phyloP scores from a whole-genome alignment of 2,329 filamentous ascomycete genomes.

The Fusarium longipes region DNA sequence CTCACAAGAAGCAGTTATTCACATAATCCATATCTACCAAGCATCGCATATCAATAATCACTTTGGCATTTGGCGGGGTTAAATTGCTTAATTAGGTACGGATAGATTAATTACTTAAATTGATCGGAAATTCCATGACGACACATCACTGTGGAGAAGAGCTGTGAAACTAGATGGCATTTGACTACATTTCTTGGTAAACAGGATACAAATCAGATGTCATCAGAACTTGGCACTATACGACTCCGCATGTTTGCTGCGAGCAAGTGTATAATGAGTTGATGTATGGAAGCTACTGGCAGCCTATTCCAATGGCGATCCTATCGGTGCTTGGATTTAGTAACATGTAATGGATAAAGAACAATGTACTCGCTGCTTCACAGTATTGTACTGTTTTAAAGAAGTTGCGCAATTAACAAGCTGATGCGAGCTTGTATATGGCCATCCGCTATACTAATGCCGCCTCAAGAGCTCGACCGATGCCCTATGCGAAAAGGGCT shows the following conservation, averaged over 20 bases:
- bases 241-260: neutral
- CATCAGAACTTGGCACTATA: neutral
- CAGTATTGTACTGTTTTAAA: neutral
- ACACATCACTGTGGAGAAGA: constrained; percentile 23
- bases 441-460: neutral
- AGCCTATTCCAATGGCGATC: neutral
- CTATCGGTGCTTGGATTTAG: too few species aligned
- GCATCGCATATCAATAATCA: constrained; percentile 5
- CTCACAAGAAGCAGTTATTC: constrained; percentile 10
- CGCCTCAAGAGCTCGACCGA: neutral
- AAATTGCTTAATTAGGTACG: neutral
- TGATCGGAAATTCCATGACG: constrained; percentile 22
- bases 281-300: neutral
- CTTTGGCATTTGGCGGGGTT: constrained; percentile 31
- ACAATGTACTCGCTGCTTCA: too few species aligned
- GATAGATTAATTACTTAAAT: neutral
- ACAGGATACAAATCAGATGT: neutral
- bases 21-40: neutral
- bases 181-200: constrained; percentile 3
- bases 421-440: neutral
- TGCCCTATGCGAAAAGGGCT: neutral
- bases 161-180: constrained; percentile 2
- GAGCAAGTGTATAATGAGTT: neutral
- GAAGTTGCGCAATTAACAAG: neutral
- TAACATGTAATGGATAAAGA: too few species aligned